phyloP scores from a whole-genome alignment of 805 yeast genomes.

The Tetrapisispora pingtungensis region DNA sequence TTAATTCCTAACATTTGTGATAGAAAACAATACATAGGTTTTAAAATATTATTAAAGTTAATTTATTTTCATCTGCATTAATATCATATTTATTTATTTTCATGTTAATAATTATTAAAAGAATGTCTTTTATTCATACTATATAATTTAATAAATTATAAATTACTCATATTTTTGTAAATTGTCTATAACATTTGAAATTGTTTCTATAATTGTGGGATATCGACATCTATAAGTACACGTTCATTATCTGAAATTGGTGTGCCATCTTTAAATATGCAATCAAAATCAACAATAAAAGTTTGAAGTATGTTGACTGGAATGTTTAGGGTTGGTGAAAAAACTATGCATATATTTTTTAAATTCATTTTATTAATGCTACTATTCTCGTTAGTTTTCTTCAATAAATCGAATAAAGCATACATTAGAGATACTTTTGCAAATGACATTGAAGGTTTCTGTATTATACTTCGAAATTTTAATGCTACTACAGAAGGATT shows the following conservation, averaged over 20 bases:
- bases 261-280: conserved; percentile 46
- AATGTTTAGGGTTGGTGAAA: conserved; percentile 68
- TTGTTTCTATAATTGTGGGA: conserved; percentile 41
- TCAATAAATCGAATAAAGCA: conserved; percentile 57
- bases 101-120: not conserved
- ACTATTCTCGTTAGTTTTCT: conserved; percentile 50
- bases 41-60: too few species aligned
- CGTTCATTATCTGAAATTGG: conserved; percentile 34
- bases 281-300: conserved; percentile 51
- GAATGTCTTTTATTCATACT: too few species aligned
- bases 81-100: not conserved
- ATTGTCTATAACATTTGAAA: not conserved
- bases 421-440: conserved; percentile 51
- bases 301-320: conserved; percentile 51
- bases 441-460: conserved; percentile 33
- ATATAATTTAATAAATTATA: too few species aligned
- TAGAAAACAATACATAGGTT: too few species aligned
- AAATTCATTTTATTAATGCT: conserved; percentile 74
- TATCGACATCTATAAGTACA: conserved; percentile 42
- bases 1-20: too few species aligned
- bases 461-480: conserved; percentile 29
- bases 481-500: conserved; percentile 23
- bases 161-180: not conserved
- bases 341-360: conserved; percentile 68
- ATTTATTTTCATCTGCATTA: too few species aligned